Evolutionary conservation across 768 basidiomycete genomes (phyloP).

Genomic region (Tulasnella sp.): DNA sequence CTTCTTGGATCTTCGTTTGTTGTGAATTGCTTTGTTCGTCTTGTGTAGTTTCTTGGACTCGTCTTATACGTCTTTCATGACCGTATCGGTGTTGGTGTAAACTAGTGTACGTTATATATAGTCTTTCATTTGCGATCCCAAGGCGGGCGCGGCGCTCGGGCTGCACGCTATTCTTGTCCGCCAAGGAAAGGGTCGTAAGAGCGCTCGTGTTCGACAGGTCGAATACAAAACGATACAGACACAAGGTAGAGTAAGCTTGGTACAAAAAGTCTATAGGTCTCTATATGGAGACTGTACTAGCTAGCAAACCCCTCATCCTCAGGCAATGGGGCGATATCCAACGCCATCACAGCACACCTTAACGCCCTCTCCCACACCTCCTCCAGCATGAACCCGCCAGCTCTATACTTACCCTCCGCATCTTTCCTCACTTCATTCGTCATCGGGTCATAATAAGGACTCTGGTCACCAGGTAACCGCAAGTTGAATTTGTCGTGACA

Average conservation of each 20-base stretch:
- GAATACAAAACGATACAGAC: neutral
- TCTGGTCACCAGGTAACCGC: slow-evolving; percentile 31
- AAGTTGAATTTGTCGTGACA: slow-evolving; percentile 66
- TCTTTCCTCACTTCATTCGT: slow-evolving; percentile 75
- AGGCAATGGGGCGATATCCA: slow-evolving; percentile 53
- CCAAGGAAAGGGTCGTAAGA: neutral
- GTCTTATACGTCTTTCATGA: neutral
- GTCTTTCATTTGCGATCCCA: too few relatives aligned
- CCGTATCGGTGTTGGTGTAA: neutral
- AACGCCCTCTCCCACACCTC: slow-evolving; percentile 85
- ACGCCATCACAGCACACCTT: slow-evolving; percentile 63
- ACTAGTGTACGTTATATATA: neutral
- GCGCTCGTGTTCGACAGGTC: neutral
- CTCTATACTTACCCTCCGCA: slow-evolving; percentile 68
- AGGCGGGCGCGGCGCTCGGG: too few relatives aligned
- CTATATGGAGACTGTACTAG: neutral
- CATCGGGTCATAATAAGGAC: slow-evolving; percentile 63
- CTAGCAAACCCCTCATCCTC: neutral
- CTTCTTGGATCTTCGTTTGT: neutral
- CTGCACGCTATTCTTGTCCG: too few relatives aligned
- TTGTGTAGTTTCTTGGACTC: neutral
- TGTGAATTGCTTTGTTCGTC: neutral
- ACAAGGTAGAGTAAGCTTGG: neutral
- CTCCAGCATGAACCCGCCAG: slow-evolving; percentile 74
- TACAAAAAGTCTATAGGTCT: neutral